Conservation (phyloP, 2,329 filamentous ascomycete species). For the Exserohilum rostratum region DNA sequence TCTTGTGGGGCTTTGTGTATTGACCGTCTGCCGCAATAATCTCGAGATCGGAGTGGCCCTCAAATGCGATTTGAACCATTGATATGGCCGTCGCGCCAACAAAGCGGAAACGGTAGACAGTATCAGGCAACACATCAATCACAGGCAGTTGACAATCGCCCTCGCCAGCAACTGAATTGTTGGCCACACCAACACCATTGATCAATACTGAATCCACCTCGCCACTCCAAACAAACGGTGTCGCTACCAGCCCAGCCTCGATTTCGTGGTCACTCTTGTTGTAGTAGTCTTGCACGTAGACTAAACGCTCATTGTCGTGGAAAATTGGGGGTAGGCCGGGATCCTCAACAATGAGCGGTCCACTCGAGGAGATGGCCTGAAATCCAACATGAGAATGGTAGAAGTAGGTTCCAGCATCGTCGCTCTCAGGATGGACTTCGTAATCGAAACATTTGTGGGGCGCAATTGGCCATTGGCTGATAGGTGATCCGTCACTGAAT, state of each 20-base stretch:
- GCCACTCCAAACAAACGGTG: slow-evolving; percentile 64
- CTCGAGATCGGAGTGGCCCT: slow-evolving; percentile 61
- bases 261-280: slow-evolving; percentile 60
- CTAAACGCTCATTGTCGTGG: slow-evolving; percentile 66
- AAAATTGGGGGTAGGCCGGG: slow-evolving; percentile 56
- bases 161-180: slow-evolving; percentile 44
- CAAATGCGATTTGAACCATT: slow-evolving; percentile 61
- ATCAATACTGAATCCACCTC: slow-evolving; percentile 64
- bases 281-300: slow-evolving; percentile 65
- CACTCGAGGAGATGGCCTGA: slow-evolving; percentile 64
- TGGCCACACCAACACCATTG: slow-evolving; percentile 61
- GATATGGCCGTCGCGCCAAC: slow-evolving; percentile 64
- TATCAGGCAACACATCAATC: slow-evolving; percentile 65
- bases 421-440: slow-evolving; percentile 60
- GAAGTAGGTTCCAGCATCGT: slow-evolving; percentile 68
- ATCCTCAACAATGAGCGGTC: slow-evolving; percentile 65
- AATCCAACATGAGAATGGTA: slow-evolving; percentile 72
- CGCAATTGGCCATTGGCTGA: slow-evolving; percentile 70
- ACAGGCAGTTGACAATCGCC: slow-evolving; percentile 55
- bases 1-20: slow-evolving; percentile 58
- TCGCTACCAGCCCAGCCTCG: slow-evolving; percentile 55
- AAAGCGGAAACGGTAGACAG: slow-evolving; percentile 67
- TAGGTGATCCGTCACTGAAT: slow-evolving; percentile 69
- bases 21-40: slow-evolving; percentile 65
- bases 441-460: slow-evolving; percentile 70